These are phyloP conservation scores for Quercus phellos DNA, from an alignment of 331 rosid genomes.

Conservation along the genomic window DNA sequence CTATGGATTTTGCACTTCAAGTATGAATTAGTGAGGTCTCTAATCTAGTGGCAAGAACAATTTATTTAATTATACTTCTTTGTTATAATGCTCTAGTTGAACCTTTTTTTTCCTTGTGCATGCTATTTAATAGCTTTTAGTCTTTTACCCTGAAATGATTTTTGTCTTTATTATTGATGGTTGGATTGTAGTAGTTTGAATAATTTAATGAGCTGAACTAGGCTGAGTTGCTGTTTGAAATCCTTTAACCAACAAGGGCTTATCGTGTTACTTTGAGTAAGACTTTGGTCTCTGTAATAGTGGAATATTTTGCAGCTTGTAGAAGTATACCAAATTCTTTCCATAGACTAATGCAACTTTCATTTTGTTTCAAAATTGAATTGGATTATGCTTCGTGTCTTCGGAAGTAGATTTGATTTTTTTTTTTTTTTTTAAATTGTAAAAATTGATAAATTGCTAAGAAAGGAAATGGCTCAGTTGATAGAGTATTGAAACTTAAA, in stretches of 20 bases:
- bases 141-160: not conserved
- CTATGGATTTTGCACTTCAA: constrained; percentile 97
- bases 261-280: not conserved
- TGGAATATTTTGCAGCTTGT: not conserved
- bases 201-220: not conserved
- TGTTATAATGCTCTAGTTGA: not conserved
- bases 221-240: not conserved
- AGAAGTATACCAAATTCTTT: not conserved
- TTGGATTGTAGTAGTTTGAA: not conserved
- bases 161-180: not conserved
- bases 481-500: not conserved
- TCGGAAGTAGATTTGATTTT: not conserved
- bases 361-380: not conserved
- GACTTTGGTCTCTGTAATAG: not conserved
- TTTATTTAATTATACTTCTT: not conserved
- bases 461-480: not conserved
- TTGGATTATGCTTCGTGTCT: not conserved
- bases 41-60: not conserved
- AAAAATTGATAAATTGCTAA: not conserved
- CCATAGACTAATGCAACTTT: not conserved
- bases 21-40: constrained; percentile 32
- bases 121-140: not conserved
- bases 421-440: not conserved
- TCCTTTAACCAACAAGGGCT: not conserved
- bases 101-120: not conserved